These are phyloP conservation scores for Ophiorrhiza pumila DNA, from an alignment of 257 asterid genomes.

Conservation along the genomic window DNA sequence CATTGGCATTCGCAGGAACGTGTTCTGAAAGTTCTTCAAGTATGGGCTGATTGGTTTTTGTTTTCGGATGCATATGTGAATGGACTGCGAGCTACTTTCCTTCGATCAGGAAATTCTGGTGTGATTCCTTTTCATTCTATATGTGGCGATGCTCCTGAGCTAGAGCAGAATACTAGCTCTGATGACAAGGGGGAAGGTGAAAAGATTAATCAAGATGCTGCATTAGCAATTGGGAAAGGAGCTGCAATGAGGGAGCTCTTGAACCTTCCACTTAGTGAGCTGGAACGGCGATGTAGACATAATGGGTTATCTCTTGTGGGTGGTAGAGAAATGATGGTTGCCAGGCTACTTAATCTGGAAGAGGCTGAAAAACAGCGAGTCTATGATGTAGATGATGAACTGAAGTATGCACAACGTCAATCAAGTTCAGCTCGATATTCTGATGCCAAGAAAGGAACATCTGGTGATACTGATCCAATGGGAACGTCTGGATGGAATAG, in stretches of 20 bases:
- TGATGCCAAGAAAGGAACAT: constrained; percentile 45
- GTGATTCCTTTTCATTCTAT: constrained; percentile 78
- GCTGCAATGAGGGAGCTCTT: constrained; percentile 83
- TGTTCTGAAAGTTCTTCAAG: constrained; percentile 88
- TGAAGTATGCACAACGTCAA: constrained; percentile 56
- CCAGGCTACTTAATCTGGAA: constrained; percentile 81
- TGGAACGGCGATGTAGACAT: constrained; percentile 90
- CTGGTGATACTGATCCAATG: constrained; percentile 42
- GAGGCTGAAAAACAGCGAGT: constrained; percentile 90
- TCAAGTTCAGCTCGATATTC: constrained; percentile 53
- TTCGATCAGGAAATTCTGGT: constrained; percentile 79
- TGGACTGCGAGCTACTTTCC: constrained; percentile 90
- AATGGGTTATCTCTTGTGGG: constrained; percentile 86
- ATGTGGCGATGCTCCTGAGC: constrained; percentile 87
- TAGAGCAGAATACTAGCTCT: constrained; percentile 57
- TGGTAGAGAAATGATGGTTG: constrained; percentile 94
- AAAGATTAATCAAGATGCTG: constrained; percentile 70
- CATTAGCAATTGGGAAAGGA: constrained; percentile 89
- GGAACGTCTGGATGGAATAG: constrained; percentile 42
- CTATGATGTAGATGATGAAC: constrained; percentile 64
- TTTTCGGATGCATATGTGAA: constrained; percentile 89
- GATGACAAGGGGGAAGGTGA: constrained; percentile 41
- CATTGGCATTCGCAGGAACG: constrained; percentile 56
- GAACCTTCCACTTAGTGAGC: constrained; percentile 68
- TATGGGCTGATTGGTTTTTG: constrained; percentile 95